phyloP scores from a whole-genome alignment of 139 green algal species.

The Chlorella sp. region DNA sequence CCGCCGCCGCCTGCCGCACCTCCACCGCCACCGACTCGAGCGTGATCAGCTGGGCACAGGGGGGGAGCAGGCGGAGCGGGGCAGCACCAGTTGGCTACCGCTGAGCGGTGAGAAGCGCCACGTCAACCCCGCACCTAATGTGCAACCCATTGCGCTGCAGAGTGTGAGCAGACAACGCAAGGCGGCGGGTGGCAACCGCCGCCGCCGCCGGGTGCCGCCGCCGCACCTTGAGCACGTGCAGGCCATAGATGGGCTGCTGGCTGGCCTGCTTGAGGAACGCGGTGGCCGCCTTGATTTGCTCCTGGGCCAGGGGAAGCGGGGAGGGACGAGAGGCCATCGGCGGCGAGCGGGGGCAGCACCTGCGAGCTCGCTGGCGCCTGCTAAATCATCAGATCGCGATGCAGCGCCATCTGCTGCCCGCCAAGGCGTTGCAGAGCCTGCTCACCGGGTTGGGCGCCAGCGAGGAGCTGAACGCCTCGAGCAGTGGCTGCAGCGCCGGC shows the following conservation, averaged over 20 bases:
- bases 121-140: neutral
- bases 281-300: conserved; percentile 83
- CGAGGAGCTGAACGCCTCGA: conserved; percentile 60
- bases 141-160: neutral
- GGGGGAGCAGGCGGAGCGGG: neutral
- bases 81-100: neutral
- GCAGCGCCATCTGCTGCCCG: too few relatives aligned
- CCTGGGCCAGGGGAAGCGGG: conserved; percentile 52
- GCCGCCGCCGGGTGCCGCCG: neutral
- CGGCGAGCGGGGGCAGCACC: neutral
- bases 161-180: neutral
- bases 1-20: conserved; percentile 88
- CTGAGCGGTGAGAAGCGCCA: neutral
- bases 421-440: neutral
- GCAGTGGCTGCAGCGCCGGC: conserved; percentile 4
- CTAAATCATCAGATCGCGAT: too few relatives aligned
- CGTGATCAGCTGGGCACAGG: conserved; percentile 70
- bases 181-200: conserved; percentile 16
- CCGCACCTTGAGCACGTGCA: conserved; percentile 78
- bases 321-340: neutral
- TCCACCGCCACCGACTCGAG: conserved; percentile 62
- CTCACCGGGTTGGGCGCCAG: conserved; percentile 62
- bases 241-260: conserved; percentile 73
- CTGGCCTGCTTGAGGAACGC: conserved; percentile 72
- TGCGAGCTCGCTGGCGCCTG: too few relatives aligned